phyloP scores from a whole-genome alignment of 176 grass and related monocot species.

The Eremochloa ophiuroides region DNA sequence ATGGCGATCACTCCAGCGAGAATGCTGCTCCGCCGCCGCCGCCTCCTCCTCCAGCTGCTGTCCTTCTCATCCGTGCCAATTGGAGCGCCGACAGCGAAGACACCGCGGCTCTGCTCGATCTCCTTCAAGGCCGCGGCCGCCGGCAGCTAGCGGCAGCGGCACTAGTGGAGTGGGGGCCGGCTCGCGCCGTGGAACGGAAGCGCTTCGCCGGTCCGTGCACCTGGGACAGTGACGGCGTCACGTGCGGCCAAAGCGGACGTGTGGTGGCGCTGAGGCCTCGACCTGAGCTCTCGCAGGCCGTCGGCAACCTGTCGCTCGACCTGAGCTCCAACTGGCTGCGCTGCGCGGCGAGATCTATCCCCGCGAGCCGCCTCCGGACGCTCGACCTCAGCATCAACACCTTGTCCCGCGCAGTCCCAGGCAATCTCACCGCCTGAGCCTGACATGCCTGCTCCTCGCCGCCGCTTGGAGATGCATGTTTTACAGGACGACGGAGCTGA shows the following conservation, averaged over 20 bases:
- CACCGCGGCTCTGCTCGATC: not conserved
- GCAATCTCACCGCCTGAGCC: too few relatives aligned
- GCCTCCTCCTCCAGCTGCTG: not conserved
- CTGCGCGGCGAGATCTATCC: conserved; percentile 1
- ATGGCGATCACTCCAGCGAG: not conserved
- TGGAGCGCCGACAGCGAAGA: not conserved
- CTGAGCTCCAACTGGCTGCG: not conserved
- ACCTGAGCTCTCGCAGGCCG: not conserved
- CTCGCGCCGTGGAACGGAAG: conserved; percentile 10
- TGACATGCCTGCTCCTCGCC: too few relatives aligned
- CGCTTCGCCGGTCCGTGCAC: not conserved
- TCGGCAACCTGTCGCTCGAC: not conserved
- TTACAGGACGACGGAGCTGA: too few relatives aligned
- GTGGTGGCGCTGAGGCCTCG: not conserved
- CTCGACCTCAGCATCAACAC: too few relatives aligned
- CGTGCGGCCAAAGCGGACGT: not conserved
- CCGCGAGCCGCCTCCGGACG: too few relatives aligned
- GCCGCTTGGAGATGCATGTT: too few relatives aligned
- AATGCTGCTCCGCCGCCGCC: not conserved
- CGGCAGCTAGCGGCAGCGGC: not conserved
- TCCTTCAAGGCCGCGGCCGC: not conserved
- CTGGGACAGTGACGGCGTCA: conserved; percentile 11
- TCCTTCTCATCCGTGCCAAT: not conserved
- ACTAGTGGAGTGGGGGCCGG: not conserved
- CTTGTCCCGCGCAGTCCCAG: too few relatives aligned